These are phyloP conservation scores for Eruca vesicaria DNA, from an alignment of 441 rosid species.

Conservation along the genomic window DNA sequence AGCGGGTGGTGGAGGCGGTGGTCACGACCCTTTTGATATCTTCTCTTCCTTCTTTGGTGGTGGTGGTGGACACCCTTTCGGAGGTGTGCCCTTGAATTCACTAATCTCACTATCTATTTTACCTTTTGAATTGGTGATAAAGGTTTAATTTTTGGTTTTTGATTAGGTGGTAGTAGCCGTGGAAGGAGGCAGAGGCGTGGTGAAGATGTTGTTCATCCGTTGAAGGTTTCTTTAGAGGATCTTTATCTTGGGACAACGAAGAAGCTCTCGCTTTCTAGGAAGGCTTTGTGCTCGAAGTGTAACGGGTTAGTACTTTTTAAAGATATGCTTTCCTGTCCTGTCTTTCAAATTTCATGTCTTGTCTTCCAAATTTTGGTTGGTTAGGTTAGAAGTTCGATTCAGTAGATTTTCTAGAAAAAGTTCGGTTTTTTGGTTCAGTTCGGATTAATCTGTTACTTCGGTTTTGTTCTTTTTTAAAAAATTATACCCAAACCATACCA, in stretches of 20 bases:
- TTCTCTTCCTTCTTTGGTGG: slow-evolving; percentile 87
- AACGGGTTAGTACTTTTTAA: slow-evolving; percentile 49
- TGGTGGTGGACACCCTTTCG: not conserved
- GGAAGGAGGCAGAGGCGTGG: slow-evolving; percentile 81
- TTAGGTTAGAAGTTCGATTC: no score
- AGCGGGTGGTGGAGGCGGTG: slow-evolving; percentile 80
- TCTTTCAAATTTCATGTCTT: no score
- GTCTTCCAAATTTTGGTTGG: no score
- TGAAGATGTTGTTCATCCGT: slow-evolving; percentile 74
- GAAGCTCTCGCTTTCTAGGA: slow-evolving; percentile 77
- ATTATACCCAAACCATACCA: no score
- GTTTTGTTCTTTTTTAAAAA: no score
- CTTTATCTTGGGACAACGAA: slow-evolving; percentile 60
- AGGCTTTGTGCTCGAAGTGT: slow-evolving; percentile 70
- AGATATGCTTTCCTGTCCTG: no score
- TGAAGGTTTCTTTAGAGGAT: slow-evolving; percentile 74
- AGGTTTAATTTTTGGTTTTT: not conserved
- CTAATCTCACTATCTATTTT: not conserved
- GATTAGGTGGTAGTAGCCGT: slow-evolving; percentile 63
- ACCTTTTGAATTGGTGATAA: not conserved
- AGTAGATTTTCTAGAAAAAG: no score
- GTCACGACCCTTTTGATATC: slow-evolving; percentile 90
- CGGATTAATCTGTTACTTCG: no score
- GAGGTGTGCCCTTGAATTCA: not conserved
- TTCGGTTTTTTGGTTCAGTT: no score